Conservation (phyloP, 2,329 filamentous ascomycete genomes). For the Talaromyces sp. region DNA sequence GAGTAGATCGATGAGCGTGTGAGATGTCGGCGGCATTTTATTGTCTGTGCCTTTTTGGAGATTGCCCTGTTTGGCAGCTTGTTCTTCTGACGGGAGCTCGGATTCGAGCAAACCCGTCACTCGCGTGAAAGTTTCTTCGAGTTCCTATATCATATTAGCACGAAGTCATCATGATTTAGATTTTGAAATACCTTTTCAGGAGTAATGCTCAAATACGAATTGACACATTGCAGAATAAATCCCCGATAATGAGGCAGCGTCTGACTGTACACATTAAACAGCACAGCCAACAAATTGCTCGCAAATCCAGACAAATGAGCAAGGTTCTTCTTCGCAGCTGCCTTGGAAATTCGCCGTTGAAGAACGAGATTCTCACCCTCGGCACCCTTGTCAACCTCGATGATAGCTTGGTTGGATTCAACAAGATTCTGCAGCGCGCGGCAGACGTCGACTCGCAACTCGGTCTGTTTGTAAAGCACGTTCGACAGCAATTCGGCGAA, state of each 20-base stretch:
- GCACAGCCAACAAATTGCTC: slow-evolving; percentile 84
- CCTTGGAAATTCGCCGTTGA: slow-evolving; percentile 74
- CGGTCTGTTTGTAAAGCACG: slow-evolving; percentile 85
- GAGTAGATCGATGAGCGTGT: slow-evolving; percentile 94
- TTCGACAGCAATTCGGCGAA: slow-evolving; percentile 92
- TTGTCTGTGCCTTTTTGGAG: slow-evolving; percentile 64
- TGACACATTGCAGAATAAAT: slow-evolving; percentile 89
- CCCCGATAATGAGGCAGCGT: slow-evolving; percentile 89
- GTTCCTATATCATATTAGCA: slow-evolving; percentile 51
- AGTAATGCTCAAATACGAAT: slow-evolving; percentile 87
- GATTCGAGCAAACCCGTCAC: slow-evolving; percentile 79
- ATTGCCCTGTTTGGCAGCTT: slow-evolving; percentile 60
- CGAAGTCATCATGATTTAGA: neutral
- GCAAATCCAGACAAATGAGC: slow-evolving; percentile 75
- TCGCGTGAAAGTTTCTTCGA: slow-evolving; percentile 82
- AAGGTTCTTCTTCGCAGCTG: slow-evolving; percentile 73
- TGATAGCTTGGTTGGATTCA: slow-evolving; percentile 83
- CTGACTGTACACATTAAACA: slow-evolving; percentile 99
- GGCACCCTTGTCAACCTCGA: slow-evolving; percentile 57
- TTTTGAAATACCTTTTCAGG: slow-evolving; percentile 53
- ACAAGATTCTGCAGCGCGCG: slow-evolving; percentile 80
- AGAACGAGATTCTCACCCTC: slow-evolving; percentile 70
- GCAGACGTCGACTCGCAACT: slow-evolving; percentile 83
- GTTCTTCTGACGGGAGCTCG: slow-evolving; percentile 63
- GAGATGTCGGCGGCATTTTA: slow-evolving; percentile 83